Percentiles rank a stretch among this genome's conserved stretches.
phyloP scores from a whole-genome alignment of 2,329 filamentous ascomycete species.

The Helotiales sp. region DNA sequence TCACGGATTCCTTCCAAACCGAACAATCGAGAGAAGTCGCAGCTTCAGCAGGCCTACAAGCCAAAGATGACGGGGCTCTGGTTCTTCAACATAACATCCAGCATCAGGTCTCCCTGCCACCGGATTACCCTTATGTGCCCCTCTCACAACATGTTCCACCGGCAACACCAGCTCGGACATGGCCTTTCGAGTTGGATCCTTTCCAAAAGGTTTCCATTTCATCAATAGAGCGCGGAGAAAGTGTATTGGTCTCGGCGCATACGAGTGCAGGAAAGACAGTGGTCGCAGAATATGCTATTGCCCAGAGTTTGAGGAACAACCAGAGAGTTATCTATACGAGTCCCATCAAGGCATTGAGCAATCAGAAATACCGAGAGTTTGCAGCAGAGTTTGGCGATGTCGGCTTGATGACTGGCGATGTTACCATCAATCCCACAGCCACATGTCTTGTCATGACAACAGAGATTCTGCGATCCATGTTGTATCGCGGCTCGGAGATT shows the following conservation, averaged over 20 bases:
- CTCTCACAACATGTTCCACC: slow-evolving; percentile 93
- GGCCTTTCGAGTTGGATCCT: slow-evolving; percentile 90
- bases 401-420: slow-evolving; percentile 97
- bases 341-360: slow-evolving; percentile 97
- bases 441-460: slow-evolving; percentile 99
- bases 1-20: slow-evolving; percentile 93
- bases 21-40: slow-evolving; percentile 90
- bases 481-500: slow-evolving; percentile 97
- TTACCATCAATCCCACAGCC: slow-evolving; percentile 97
- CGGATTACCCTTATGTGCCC: slow-evolving; percentile 92
- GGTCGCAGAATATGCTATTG: slow-evolving; percentile 96
- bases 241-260: slow-evolving; percentile 93
- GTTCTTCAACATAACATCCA: slow-evolving; percentile 96
- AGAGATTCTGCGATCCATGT: slow-evolving; percentile 97
- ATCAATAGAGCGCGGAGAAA: slow-evolving; percentile 94
- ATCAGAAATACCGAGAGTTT: slow-evolving; percentile 98
- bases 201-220: slow-evolving; percentile 95
- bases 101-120: slow-evolving; percentile 93
- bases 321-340: slow-evolving; percentile 99
- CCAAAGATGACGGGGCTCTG: slow-evolving; percentile 53
- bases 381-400: slow-evolving; percentile 94
- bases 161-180: slow-evolving; percentile 78
- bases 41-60: slow-evolving; percentile 44
- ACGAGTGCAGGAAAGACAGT: slow-evolving; percentile 98
- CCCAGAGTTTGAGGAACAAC: slow-evolving; percentile 94